These are phyloP conservation scores for Raffaelea ambrosiae DNA, from an alignment of 2,329 filamentous ascomycete genomes.

Conservation along the genomic window DNA sequence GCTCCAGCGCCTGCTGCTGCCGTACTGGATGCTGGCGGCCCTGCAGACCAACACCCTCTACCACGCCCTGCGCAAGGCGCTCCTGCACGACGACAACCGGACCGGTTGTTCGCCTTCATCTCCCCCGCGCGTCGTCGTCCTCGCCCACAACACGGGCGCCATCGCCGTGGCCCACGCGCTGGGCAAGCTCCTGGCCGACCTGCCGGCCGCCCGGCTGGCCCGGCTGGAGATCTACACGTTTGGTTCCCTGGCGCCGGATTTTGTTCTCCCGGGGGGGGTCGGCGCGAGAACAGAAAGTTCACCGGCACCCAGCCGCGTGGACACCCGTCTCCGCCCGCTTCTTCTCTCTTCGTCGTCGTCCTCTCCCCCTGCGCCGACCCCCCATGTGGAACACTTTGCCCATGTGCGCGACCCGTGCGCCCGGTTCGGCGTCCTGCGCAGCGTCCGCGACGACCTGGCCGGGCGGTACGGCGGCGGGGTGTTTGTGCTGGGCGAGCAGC, in stretches of 20 bases:
- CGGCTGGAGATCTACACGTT: conserved; percentile 37
- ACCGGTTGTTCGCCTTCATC: conserved; percentile 6
- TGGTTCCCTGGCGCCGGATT: conserved; percentile 28
- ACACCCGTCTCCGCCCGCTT: conserved; percentile 5
- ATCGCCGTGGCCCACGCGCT: conserved; percentile 26
- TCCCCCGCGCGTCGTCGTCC: conserved; percentile 27
- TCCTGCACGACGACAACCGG: conserved; percentile 21
- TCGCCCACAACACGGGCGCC: conserved; percentile 32
- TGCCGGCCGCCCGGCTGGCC: conserved; percentile 24
- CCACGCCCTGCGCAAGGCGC: conserved; percentile 23
- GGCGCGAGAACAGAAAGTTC: too few relatives aligned
- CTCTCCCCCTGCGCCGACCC: neutral
- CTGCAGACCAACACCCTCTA: conserved; percentile 24
- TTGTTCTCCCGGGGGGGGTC: conserved; percentile 24
- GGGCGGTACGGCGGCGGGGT: conserved; percentile 30
- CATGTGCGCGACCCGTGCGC: conserved; percentile 28
- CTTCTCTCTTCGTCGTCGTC: conserved; percentile 9
- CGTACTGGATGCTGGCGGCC: conserved; percentile 15
- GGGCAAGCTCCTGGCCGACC: conserved; percentile 26
- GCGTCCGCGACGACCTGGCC: conserved; percentile 24
- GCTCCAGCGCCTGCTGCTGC: conserved; percentile 21
- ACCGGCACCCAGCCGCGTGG: conserved; percentile 4
- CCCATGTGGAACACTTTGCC: conserved; percentile 26
- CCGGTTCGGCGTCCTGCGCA: conserved; percentile 26
- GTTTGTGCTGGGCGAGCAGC: conserved; percentile 22